Evolutionary conservation across 139 green algal species (phyloP), one percentile per base, ranked within the genome.

Genomic region (Diplosphaera chodatii): DNA sequence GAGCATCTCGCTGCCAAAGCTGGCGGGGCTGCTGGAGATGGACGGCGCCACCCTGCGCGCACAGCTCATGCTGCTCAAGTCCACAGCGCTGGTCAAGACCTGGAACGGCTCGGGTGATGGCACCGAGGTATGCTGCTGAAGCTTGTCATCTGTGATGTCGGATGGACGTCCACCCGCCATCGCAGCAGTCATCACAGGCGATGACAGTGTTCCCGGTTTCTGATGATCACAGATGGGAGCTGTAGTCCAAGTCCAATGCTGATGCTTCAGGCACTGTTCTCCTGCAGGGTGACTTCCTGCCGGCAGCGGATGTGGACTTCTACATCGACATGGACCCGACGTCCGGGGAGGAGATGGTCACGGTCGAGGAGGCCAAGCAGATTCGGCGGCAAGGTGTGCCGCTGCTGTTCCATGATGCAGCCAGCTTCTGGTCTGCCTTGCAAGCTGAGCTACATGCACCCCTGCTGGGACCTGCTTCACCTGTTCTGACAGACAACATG

Each of bases 11-110:
- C 69, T 97, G 64, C 28, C 78, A 48, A 97, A 97, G 82, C 89
- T 99, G 67, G 91, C 91, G 5, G 69, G 32, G 29, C 83, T 98
- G 55, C 88, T 97, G 78, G 94, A 97, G 63, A 81, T 90, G 27
- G 86, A 93, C 33, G 76, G 86, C 66, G 74, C 63, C 34, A 75
- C 80, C 6, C 78, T 97, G 41, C 80, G 86, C 29, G 76, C 76
- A 25, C 83, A 91, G 76, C 83, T 95, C 33, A 81, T 84, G 29
- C 84, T 89, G 67, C 81, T 94, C 65, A 71, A 77, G 74, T 34
- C 48, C 13, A 72, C 68, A 13, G 65, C 68, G 28, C 33, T 55
- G n/a, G 75, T 70, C 69, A 76, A 70, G 65, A 84, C 76, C 1
- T 89, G 84, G 84, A 62, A 27, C 22, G 77, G 77, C 22, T 48